A percentile compares a stretch with the other conserved stretches of the same genome.
Evolutionary conservation across 495 filamentous ascomycete species (phyloP).

Genomic region (Ramalina intermedia): DNA sequence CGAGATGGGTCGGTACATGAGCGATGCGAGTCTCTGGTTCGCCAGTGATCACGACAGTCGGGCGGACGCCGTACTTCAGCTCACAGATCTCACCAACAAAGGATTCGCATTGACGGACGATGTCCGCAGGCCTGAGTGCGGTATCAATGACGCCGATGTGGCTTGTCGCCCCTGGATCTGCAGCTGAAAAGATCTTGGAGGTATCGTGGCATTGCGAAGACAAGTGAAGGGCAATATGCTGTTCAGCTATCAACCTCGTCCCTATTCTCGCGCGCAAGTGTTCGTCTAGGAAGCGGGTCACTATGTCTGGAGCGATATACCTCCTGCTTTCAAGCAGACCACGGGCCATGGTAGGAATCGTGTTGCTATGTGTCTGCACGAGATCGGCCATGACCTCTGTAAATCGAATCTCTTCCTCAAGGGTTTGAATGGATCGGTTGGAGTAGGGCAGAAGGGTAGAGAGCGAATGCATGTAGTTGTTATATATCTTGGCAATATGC

Average conservation of each 20-base stretch:
- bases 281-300: constrained; percentile 83
- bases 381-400: constrained; percentile 85
- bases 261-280: constrained; percentile 90
- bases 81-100: constrained; percentile 95
- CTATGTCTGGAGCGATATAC: constrained; percentile 66
- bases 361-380: constrained; percentile 83
- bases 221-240: constrained; percentile 87
- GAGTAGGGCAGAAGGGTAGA: constrained; percentile 79
- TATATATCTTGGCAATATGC: constrained; percentile 80
- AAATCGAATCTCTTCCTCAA: constrained; percentile 82
- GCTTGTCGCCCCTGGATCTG: constrained; percentile 29
- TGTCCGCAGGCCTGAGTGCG: constrained; percentile 62
- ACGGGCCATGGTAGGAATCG: constrained; percentile 79
- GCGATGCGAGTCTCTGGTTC: constrained; percentile 70
- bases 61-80: constrained; percentile 83
- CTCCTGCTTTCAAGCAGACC: constrained; percentile 85
- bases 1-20: constrained; percentile 85
- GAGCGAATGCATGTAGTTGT: constrained; percentile 85
- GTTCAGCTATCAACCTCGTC: constrained; percentile 86
- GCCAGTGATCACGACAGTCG: constrained; percentile 66
- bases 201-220: constrained; percentile 48
- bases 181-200: background rate
- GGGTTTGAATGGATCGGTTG: constrained; percentile 54
- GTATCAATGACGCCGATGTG: constrained; percentile 98
- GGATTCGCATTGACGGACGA: constrained; percentile 66